Conservation (phyloP, 2,329 filamentous ascomycete genomes). For the Neocatenulostroma microsporum region DNA sequence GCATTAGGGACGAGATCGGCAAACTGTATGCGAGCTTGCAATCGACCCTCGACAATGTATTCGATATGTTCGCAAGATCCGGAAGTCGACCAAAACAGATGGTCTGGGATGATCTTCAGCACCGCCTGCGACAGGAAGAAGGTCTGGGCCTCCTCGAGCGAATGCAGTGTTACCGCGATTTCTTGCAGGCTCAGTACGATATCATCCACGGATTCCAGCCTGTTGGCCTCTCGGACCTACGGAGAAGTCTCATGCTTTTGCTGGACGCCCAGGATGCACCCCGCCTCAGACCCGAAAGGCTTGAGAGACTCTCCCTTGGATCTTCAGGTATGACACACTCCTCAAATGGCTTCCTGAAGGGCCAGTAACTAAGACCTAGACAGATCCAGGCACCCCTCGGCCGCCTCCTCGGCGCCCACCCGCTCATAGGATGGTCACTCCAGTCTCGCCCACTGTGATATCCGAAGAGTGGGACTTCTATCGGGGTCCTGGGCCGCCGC, state of each 20-base stretch:
- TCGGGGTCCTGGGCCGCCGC: conserved; percentile 22
- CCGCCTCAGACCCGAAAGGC: too few relatives aligned
- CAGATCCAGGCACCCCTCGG: conserved; percentile 13
- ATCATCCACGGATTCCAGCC: conserved; percentile 14
- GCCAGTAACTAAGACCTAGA: too few relatives aligned
- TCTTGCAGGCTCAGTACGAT: conserved; percentile 34
- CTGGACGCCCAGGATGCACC: conserved; percentile 6
- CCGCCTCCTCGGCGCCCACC: conserved; percentile 10
- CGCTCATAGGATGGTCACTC: conserved; percentile 10
- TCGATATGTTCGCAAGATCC: conserved; percentile 38
- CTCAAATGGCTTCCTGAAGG: too few relatives aligned
- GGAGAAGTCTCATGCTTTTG: conserved; percentile 3
- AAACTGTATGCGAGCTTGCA: conserved; percentile 43
- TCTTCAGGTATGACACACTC: too few relatives aligned
- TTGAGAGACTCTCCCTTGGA: too few relatives aligned
- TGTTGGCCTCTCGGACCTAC: neutral
- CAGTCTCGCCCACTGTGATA: conserved; percentile 11
- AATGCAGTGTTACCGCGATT: conserved; percentile 44
- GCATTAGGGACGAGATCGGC: conserved; percentile 42
- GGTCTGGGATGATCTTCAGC: conserved; percentile 45
- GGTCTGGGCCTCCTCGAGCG: conserved; percentile 41
- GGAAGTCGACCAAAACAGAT: conserved; percentile 36
- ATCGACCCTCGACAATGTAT: conserved; percentile 46
- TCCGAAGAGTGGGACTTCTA: conserved; percentile 12
- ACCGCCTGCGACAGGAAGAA: conserved; percentile 40